Conservation (phyloP, 805 yeast species). For the Kodamaea laetipori region DNA sequence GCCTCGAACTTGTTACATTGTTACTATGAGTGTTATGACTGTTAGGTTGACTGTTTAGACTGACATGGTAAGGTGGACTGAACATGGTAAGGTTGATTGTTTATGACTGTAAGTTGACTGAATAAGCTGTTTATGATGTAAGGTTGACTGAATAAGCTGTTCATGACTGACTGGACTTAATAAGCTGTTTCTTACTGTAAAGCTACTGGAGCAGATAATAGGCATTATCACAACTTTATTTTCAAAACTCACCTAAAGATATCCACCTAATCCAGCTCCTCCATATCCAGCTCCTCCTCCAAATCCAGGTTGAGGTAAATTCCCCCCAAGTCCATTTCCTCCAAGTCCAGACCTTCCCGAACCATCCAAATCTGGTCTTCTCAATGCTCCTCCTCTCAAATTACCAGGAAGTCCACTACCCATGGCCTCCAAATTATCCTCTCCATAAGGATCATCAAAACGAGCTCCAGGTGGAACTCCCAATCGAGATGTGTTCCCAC, state of each 20-base stretch:
- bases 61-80: no score
- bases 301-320: conserved; percentile 4
- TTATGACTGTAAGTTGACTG: no score
- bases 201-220: no score
- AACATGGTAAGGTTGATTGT: no score
- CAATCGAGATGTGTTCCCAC: conserved; percentile 28
- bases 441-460: conserved; percentile 52
- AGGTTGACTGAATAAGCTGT: no score
- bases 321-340: conserved; percentile 3
- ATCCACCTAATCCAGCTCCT: conserved; percentile 12
- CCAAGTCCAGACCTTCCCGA: conserved; percentile 12
- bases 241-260: conserved; percentile 7
- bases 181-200: no score
- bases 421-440: conserved; percentile 44
- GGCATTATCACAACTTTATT: no score
- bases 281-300: conserved; percentile 17
- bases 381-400: conserved; percentile 24
- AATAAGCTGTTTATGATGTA: no score
- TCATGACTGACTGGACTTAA: no score
- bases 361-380: conserved; percentile 9
- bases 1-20: no score
- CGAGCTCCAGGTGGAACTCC: conserved; percentile 52
- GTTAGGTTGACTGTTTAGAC: no score
- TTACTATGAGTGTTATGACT: no score
- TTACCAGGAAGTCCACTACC: conserved; percentile 51